A percentile compares a stretch with the other conserved stretches of the same genome.
phyloP scores from a whole-genome alignment of 2,329 filamentous ascomycete species.

The Plenodomus biglobosus region DNA sequence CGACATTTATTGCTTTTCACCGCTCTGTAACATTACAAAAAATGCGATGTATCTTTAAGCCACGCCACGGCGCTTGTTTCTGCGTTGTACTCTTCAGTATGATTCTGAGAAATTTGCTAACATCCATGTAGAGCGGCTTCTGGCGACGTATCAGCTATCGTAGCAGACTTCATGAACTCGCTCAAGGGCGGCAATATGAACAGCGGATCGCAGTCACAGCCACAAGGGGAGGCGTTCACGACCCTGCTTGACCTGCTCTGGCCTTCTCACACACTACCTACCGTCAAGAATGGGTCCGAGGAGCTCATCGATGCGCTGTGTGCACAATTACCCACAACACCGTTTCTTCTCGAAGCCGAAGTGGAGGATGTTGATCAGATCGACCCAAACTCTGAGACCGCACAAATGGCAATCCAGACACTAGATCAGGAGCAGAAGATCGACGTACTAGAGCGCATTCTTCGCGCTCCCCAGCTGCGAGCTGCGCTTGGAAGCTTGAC shows the following conservation, averaged over 20 bases:
- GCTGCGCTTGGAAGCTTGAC: constrained; percentile 85
- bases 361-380: constrained; percentile 60
- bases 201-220: constrained; percentile 34
- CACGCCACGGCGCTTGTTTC: constrained; percentile 35
- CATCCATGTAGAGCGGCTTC: constrained; percentile 48
- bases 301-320: constrained; percentile 73
- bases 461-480: constrained; percentile 86
- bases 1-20: constrained; percentile 20
- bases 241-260: constrained; percentile 84
- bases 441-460: constrained; percentile 73
- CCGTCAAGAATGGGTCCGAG: constrained; percentile 67
- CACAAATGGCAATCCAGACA: constrained; percentile 72
- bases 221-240: constrained; percentile 65
- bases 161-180: constrained; percentile 87
- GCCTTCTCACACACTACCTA: constrained; percentile 73
- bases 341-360: constrained; percentile 76
- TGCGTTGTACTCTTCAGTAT: constrained; percentile 7
- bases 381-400: constrained; percentile 68
- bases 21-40: constrained; percentile 42
- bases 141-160: constrained; percentile 72
- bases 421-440: constrained; percentile 78
- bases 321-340: constrained; percentile 72
- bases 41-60: constrained; percentile 28
- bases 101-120: constrained; percentile 21
- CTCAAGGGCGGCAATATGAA: constrained; percentile 60